Evolutionary conservation across 2,329 filamentous ascomycete genomes (phyloP).

Genomic region (Penicillium sp.): DNA sequence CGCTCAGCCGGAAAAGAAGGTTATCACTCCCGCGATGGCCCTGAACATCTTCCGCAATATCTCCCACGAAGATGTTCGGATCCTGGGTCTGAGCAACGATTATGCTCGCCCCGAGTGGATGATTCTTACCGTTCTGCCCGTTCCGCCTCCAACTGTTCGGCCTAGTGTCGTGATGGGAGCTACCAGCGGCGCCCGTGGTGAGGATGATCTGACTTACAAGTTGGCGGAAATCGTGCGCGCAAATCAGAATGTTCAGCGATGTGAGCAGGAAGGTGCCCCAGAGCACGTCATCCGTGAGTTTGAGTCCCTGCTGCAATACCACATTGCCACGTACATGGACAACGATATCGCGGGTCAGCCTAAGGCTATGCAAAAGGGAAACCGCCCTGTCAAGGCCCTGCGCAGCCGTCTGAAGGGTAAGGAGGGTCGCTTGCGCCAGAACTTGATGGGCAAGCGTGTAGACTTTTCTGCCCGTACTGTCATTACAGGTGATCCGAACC

Average conservation of each 20-base stretch:
- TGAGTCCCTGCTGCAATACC: slow-evolving; percentile 89
- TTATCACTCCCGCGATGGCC: slow-evolving; percentile 80
- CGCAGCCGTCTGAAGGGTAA: slow-evolving; percentile 98
- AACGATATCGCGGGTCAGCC: slow-evolving; percentile 97
- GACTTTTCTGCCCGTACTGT: slow-evolving; percentile 99
- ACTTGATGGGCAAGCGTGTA: slow-evolving; percentile 99
- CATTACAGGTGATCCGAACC: slow-evolving; percentile 96
- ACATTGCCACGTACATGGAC: slow-evolving; percentile 99
- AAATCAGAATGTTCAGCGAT: slow-evolving; percentile 90
- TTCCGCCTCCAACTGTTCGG: slow-evolving; percentile 91
- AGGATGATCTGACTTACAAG: slow-evolving; percentile 99
- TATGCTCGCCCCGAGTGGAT: slow-evolving; percentile 99
- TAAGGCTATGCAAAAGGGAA: slow-evolving; percentile 93
- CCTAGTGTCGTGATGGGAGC: slow-evolving; percentile 98
- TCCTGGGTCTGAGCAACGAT: slow-evolving; percentile 90
- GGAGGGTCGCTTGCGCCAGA: slow-evolving; percentile 94
- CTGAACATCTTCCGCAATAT: slow-evolving; percentile 86
- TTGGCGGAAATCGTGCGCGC: slow-evolving; percentile 97
- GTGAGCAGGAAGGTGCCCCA: slow-evolving; percentile 86
- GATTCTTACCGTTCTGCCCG: slow-evolving; percentile 90
- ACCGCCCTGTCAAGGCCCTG: slow-evolving; percentile 93
- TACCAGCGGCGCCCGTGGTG: slow-evolving; percentile 86
- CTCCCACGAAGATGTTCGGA: slow-evolving; percentile 73
- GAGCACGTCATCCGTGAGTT: slow-evolving; percentile 91
- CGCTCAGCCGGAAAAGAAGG: slow-evolving; percentile 74